phyloP scores from a whole-genome alignment of 1,284 basidiomycete genomes.

The Moesziomyces globuligerus region DNA sequence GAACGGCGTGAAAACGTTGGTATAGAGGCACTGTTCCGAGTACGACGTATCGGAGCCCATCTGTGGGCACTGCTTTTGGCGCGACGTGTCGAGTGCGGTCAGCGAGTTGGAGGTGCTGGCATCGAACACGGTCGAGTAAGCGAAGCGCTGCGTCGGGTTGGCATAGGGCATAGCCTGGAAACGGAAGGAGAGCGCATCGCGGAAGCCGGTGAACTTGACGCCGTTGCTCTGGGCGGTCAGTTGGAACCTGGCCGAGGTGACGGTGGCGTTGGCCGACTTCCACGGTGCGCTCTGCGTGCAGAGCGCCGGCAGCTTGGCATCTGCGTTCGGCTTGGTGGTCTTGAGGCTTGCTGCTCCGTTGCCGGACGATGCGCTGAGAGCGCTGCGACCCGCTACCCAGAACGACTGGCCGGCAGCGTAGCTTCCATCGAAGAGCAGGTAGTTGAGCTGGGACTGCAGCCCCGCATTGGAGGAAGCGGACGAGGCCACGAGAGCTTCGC shows the following conservation, averaged over 20 bases:
- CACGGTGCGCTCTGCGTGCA: constrained; percentile 43
- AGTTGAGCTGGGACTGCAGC: constrained; percentile 34
- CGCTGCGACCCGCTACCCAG: constrained; percentile 19
- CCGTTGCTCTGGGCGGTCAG: constrained; percentile 23
- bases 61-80: constrained; percentile 36
- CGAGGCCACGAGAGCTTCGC: constrained; percentile 34
- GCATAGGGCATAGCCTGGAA: constrained; percentile 40
- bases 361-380: constrained; percentile 2
- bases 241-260: constrained; percentile 25
- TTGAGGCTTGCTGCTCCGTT: constrained; percentile 2
- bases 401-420: constrained; percentile 23
- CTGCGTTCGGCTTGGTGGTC: constrained; percentile 3
- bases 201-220: constrained; percentile 34
- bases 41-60: constrained; percentile 5
- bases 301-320: constrained; percentile 19
- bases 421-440: constrained; percentile 15
- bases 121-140: constrained; percentile 40
- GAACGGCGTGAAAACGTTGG: constrained; percentile 73
- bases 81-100: constrained; percentile 11
- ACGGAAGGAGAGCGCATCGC: constrained; percentile 43
- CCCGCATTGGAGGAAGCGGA: constrained; percentile 21
- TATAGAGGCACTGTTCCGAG: constrained; percentile 71
- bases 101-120: constrained; percentile 3
- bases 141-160: constrained; percentile 34
- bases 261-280: constrained; percentile 24